Evolutionary conservation across 148 eudicot genomes (phyloP), one percentile per base, ranked within the genome.

Genomic region (Suaeda aralocaspica): DNA sequence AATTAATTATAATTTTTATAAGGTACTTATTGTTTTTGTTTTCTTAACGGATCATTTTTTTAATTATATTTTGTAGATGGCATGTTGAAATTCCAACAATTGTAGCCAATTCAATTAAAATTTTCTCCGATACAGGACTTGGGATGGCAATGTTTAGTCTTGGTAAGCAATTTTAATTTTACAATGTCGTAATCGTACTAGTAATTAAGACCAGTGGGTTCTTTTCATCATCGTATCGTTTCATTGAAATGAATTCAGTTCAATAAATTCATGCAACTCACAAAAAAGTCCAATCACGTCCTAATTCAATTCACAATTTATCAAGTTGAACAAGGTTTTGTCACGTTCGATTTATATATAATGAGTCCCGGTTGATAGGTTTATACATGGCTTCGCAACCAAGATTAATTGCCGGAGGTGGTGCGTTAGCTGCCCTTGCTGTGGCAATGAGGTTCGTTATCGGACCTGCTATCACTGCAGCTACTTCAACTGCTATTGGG

Each of bases 131-230:
- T 81, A 90, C 97, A 33, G 92, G 96, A 16, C 96, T 92, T 39
- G 97, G 97, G 45, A 89, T 92, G 97, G 89, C 96, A 9, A 92
- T 92, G 97, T 89, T 92, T 69, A 89, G 97, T 68, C 91, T 92
- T 26, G 97, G 97, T 92, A 82, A 51, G 50, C 13, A n/a, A 16
- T 39, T 51, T 66, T n/a, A n/a, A n/a, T n/a, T n/a, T n/a, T n/a
- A n/a, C n/a, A n/a, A n/a, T n/a, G n/a, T n/a, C n/a, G n/a, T n/a
- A n/a, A n/a, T n/a, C n/a, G n/a, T n/a, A n/a, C n/a, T n/a, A n/a
- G n/a, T n/a, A n/a, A n/a, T n/a, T n/a, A n/a, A n/a, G n/a, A n/a
- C n/a, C n/a, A n/a, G n/a, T n/a, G n/a, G n/a, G n/a, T n/a, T n/a
- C n/a, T n/a, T n/a, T n/a, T n/a, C n/a, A n/a, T n/a, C n/a, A n/a